A percentile compares a stretch with the other conserved stretches of the same genome.
Evolutionary conservation across 2,329 filamentous ascomycete genomes (phyloP).

Genomic region (Penicillium concentricum): DNA sequence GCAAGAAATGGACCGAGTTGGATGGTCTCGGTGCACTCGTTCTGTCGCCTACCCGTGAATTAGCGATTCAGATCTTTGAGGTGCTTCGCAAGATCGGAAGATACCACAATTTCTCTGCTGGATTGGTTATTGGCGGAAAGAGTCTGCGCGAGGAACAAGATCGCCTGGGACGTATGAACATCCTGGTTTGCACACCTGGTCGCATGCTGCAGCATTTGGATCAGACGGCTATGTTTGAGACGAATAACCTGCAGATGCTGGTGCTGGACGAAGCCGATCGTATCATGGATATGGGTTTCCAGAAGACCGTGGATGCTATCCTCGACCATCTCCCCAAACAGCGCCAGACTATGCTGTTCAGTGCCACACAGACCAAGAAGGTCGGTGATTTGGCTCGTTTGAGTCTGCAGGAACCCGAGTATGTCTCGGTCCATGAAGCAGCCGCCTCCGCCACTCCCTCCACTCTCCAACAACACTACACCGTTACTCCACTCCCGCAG

Average conservation of each 20-base stretch:
- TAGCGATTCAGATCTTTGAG: slow-evolving; percentile 96
- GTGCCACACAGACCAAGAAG: slow-evolving; percentile 91
- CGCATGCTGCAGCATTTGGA: slow-evolving; percentile 94
- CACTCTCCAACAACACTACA: slow-evolving; percentile 86
- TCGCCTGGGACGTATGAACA: slow-evolving; percentile 87
- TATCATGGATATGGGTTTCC: slow-evolving; percentile 97
- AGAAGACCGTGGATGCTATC: slow-evolving; percentile 84
- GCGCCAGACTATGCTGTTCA: slow-evolving; percentile 91
- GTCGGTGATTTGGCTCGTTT: slow-evolving; percentile 88
- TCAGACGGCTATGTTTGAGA: slow-evolving; percentile 85
- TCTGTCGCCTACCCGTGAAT: slow-evolving; percentile 88
- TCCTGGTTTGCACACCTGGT: slow-evolving; percentile 90
- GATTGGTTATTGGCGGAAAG: slow-evolving; percentile 91
- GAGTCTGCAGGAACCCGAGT: slow-evolving; percentile 86
- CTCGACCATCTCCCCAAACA: slow-evolving; percentile 83
- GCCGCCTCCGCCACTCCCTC: slow-evolving; percentile 77
- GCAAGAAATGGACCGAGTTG: slow-evolving; percentile 81
- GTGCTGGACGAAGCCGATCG: slow-evolving; percentile 95
- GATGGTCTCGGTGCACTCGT: slow-evolving; percentile 92
- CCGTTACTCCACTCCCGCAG: slow-evolving; percentile 77
- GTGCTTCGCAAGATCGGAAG: slow-evolving; percentile 87
- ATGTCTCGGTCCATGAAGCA: slow-evolving; percentile 88
- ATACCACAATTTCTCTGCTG: slow-evolving; percentile 87
- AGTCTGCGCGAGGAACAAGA: slow-evolving; percentile 84
- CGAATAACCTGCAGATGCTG: slow-evolving; percentile 86